Evolutionary conservation across 805 yeast genomes (phyloP), one percentile per base, ranked within the genome.

Genomic region (Pichia phayaonensis): DNA sequence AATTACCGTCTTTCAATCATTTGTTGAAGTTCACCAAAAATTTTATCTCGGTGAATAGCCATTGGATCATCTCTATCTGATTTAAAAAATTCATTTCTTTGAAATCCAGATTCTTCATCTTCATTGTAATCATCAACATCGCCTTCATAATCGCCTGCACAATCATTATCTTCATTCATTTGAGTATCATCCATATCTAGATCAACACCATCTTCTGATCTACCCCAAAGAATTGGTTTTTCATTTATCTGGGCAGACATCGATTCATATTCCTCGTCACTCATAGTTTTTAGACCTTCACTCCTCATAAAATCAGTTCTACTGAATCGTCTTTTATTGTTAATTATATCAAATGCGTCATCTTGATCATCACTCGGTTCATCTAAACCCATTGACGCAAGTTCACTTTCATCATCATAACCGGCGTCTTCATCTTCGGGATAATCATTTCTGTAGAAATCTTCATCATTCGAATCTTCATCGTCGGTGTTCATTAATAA

Each of bases 381-480:
- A 12, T 49, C 57, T 8, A 56, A 31, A 2, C 58, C 62, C 31
- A 57, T 50, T 3, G 59, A 58, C 48, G 59, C 58, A 56, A 59
- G 58, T 13, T 61, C 74, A 27, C 54, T 48, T 45, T 61, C 59
- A 59, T 62, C 60, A 20, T 60, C 73, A 27, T 67, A 67, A 15
- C 66, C 81, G 11, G 81, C 89, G 59, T 86, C 92, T 55, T 89
- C 97, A 61, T 90, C 97, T 44, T 89, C 96, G 0, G 98, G 98
- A 61, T 92, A 92, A 61, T 92, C 98, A 66, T 94, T 92, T 59
- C 81, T 80, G 63, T 92, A 92, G 61, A 83, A 90, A 49, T 86
- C 89, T 68, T 92, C 99, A 21, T 96, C 96, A 61, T 86, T 86
- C 0, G 94, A 85, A 61, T 86, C 95, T 54, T 86, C 92, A 59